Evolutionary conservation across 192 early-diverging fungal species (phyloP), one percentile per base, ranked within the genome.

Genomic region (Spizellomyces sp.): DNA sequence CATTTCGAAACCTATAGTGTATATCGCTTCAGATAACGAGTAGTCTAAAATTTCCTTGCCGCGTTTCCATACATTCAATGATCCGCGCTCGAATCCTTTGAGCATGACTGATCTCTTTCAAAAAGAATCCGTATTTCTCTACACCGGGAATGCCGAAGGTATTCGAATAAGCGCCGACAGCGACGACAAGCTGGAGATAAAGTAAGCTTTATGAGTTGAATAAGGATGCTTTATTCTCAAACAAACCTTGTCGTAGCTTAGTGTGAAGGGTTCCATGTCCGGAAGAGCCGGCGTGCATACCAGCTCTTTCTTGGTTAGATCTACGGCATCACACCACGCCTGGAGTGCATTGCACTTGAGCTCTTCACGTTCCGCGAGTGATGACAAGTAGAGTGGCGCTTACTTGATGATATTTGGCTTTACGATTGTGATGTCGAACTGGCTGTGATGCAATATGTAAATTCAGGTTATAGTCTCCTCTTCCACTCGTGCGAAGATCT

Each of bases 101-200:
- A 41, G 95, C 95, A 77, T 96, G 92, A 55, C 75, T 79, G 45
- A 96, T 83, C 63, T 95, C 94, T 80, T 94, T 95, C 44, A 96
- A 80, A 68, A 94, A 94, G 63, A 90, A 89, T 2, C 90, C 92
- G 71, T 96, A 76, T 70, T 96, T 87, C 45, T 87, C 86, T 9
- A 95, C 95, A 6, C 95, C 95, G 0, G 89, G 89, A 21, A 92
- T 94, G 43, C 87, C 89, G 80, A 94, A 95, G 2, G 93, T 96
- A 76, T 95, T 94, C 43, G 88, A 84, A 46, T 89, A 87, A 22
- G 90, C 90, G n/a, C 95, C 95, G 14, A 91, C 91, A 19, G 90
- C 84, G 17, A 96, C 89, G 22, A 96, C 90, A 22, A 96, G 75
- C 59, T 64, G 27, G 27, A 36, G 27, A 67, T 27, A 1, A 15